Percentiles rank a stretch among this genome's conserved stretches.
These are phyloP conservation scores for Paratinospora sagittata DNA, from an alignment of 164 flowering plant genomes.

Conservation along the genomic window DNA sequence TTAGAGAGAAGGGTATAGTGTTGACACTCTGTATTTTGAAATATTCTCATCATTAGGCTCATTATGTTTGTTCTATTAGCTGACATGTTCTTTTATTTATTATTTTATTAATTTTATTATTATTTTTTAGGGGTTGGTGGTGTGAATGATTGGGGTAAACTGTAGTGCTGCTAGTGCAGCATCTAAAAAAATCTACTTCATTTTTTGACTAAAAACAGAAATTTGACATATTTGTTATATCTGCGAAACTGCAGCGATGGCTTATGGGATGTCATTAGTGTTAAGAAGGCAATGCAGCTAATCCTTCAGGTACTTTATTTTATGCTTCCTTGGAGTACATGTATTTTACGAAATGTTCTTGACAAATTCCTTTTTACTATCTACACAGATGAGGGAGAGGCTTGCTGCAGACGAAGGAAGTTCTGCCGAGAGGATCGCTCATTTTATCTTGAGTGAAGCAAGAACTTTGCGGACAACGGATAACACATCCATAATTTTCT, in stretches of 20 bases:
- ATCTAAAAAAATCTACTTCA: background rate
- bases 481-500: conserved; percentile 79
- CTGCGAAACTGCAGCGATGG: conserved; percentile 66
- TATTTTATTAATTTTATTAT: too few species aligned
- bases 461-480: conserved; percentile 84
- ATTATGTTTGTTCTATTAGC: background rate
- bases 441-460: conserved; percentile 70
- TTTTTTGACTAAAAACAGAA: background rate
- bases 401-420: conserved; percentile 31
- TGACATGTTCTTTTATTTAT: background rate
- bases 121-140: background rate
- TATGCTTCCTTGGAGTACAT: background rate
- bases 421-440: conserved; percentile 67
- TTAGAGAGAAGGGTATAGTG: background rate
- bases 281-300: conserved; percentile 72
- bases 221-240: conserved; percentile 3
- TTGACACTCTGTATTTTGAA: background rate
- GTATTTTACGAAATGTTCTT: background rate
- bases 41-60: background rate
- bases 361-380: background rate
- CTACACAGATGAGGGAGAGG: conserved; percentile 52
- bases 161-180: too few species aligned
- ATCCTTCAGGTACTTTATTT: conserved; percentile 54
- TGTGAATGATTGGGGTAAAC: too few species aligned
- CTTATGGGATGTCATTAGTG: conserved; percentile 88